Percentiles rank a stretch among this genome's conserved stretches.
Conservation (phyloP, 371 early-diverging fungal genomes). For the Catenaria anguillulae region DNA sequence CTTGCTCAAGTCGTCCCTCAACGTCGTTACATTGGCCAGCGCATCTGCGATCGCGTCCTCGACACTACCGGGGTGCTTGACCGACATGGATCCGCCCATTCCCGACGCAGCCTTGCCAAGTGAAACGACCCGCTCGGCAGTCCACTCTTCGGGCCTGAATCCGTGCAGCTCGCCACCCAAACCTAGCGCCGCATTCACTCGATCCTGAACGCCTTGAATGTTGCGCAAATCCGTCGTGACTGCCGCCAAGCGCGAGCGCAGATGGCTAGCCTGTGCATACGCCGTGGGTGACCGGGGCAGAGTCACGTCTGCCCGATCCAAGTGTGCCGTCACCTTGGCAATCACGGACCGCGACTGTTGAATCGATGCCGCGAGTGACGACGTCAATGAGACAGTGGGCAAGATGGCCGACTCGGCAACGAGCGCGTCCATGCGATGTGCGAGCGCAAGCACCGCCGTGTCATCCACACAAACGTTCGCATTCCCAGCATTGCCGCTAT, state of each 20-base stretch:
- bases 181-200: neutral
- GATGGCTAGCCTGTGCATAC: neutral
- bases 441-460: neutral
- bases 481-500: no score
- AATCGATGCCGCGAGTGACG: neutral
- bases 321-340: neutral
- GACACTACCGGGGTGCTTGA: no score
- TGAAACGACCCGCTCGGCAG: neutral
- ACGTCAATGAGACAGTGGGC: neutral
- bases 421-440: neutral
- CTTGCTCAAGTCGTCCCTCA: no score
- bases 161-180: neutral
- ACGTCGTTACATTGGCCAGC: no score
- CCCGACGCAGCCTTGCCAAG: no score
- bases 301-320: neutral
- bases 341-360: neutral
- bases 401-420: neutral
- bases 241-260: neutral
- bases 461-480: neutral
- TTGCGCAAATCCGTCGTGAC: neutral
- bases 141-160: neutral
- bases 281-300: neutral
- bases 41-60: no score
- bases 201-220: no score
- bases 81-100: no score